Evolutionary conservation across 768 basidiomycete species (phyloP).

Genomic region (Tubosaeta sp.): DNA sequence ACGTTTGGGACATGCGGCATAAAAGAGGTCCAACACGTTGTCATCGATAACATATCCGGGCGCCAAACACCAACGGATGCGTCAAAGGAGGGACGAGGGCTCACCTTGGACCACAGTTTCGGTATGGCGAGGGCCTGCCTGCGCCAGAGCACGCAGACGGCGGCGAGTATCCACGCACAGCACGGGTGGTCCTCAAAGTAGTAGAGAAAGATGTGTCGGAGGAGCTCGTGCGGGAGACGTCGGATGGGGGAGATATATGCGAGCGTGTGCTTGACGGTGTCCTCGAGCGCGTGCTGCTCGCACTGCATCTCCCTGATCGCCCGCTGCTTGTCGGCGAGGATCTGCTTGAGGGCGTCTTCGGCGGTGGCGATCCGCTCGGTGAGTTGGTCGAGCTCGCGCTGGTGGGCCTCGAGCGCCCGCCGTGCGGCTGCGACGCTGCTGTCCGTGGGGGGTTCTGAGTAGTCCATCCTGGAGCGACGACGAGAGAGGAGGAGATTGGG

Average conservation of each 20-base stretch:
- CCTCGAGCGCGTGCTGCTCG: conserved; percentile 47
- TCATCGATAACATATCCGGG: conserved; percentile 13
- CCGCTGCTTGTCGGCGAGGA: conserved; percentile 50
- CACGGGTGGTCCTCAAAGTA: conserved; percentile 69
- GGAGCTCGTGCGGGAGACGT: conserved; percentile 66
- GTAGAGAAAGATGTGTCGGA: conserved; percentile 67
- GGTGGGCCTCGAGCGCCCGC: conserved; percentile 35
- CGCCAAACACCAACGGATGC: conserved; percentile 12
- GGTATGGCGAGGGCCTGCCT: conserved; percentile 62
- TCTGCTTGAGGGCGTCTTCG: conserved; percentile 52
- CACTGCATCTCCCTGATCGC: conserved; percentile 51
- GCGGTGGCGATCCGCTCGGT: conserved; percentile 46
- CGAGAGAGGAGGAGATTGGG: conserved; percentile 5
- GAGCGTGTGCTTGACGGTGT: conserved; percentile 44
- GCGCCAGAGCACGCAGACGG: conserved; percentile 67
- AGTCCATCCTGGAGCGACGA: conserved; percentile 25
- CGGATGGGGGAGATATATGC: conserved; percentile 73
- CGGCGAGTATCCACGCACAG: conserved; percentile 70
- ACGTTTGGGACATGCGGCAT: neutral
- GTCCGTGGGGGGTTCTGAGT: conserved; percentile 58
- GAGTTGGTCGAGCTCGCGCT: conserved; percentile 30
- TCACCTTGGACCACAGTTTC: conserved; percentile 72
- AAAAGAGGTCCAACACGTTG: conserved; percentile 4
- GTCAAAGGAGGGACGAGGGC: conserved; percentile 17
- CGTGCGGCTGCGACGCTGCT: conserved; percentile 51